These are phyloP conservation scores for Candida coleopterorum DNA, from an alignment of 805 yeast genomes.

Conservation along the genomic window DNA sequence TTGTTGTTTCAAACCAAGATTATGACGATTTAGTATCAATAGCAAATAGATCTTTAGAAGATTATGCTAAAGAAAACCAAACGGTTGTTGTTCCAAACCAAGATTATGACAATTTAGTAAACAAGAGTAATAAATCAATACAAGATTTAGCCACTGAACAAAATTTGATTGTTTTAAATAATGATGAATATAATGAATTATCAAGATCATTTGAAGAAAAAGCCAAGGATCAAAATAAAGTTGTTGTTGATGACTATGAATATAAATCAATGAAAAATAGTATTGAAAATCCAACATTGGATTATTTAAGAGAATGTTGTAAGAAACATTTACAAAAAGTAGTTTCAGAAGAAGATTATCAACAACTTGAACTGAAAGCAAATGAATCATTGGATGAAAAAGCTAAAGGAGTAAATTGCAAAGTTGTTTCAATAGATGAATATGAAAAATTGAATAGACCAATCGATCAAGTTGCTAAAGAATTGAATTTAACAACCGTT, in stretches of 20 bases:
- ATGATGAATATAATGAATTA: constrained; percentile 9
- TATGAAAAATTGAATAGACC: constrained; percentile 15
- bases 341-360: constrained; percentile 10
- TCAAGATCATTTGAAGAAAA: constrained; percentile 4
- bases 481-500: constrained; percentile 9
- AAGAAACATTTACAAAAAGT: constrained; percentile 8
- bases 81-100: constrained; percentile 7
- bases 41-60: constrained; percentile 2
- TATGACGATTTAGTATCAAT: constrained; percentile 3
- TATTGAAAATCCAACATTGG: constrained; percentile 22
- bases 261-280: constrained; percentile 7
- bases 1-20: constrained; percentile 2
- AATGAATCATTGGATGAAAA: constrained; percentile 11
- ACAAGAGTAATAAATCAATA: constrained; percentile 17
- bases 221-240: constrained; percentile 19
- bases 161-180: constrained; percentile 13
- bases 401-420: constrained; percentile 10
- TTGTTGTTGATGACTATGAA: constrained; percentile 11
- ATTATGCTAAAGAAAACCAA: constrained; percentile 1
- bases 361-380: constrained; percentile 9
- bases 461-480: constrained; percentile 21
- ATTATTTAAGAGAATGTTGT: constrained; percentile 19
- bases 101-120: constrained; percentile 10
- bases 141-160: constrained; percentile 21
- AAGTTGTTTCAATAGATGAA: constrained; percentile 12